A percentile compares a stretch with the other conserved stretches of the same genome.
Conservation (phyloP, 192 early-diverging fungal species). For the Funneliformis geosporum region DNA sequence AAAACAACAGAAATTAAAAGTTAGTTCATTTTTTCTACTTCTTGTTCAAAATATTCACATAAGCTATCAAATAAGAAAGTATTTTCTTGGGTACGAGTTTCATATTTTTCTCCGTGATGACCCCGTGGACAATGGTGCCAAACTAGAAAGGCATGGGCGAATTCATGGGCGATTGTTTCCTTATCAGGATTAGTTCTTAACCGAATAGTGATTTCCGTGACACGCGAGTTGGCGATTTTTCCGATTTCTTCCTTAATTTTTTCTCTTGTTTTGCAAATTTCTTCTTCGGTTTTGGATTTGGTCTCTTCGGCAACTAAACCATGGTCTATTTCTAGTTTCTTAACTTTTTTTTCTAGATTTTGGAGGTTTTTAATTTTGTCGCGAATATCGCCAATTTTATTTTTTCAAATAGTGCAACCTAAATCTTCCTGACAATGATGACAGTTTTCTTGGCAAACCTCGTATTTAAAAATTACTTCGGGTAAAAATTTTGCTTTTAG, state of each 20-base stretch:
- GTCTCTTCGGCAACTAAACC: neutral
- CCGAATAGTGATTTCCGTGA: neutral
- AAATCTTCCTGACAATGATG: conserved; percentile 4
- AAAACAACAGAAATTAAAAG: too few species aligned
- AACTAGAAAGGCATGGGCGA: neutral
- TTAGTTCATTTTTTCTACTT: neutral
- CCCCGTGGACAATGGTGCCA: neutral
- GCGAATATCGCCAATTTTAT: neutral
- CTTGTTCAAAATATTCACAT: neutral
- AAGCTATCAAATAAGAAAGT: neutral
- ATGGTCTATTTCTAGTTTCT: neutral
- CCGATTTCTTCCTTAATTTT: neutral
- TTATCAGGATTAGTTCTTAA: neutral
- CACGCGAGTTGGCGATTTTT: neutral
- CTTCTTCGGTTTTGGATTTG: neutral
- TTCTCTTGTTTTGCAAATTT: neutral
- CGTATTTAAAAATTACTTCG: neutral
- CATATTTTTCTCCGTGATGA: neutral
- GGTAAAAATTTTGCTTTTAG: too few species aligned
- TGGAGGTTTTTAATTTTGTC: neutral
- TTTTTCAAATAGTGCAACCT: neutral
- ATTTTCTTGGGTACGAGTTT: neutral
- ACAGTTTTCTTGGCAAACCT: neutral
- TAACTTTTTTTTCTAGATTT: neutral
- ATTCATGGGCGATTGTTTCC: neutral